Base-by-base conservation (phyloP, 495 filamentous ascomycete genomes). In the Monascus purpureus region DNA sequence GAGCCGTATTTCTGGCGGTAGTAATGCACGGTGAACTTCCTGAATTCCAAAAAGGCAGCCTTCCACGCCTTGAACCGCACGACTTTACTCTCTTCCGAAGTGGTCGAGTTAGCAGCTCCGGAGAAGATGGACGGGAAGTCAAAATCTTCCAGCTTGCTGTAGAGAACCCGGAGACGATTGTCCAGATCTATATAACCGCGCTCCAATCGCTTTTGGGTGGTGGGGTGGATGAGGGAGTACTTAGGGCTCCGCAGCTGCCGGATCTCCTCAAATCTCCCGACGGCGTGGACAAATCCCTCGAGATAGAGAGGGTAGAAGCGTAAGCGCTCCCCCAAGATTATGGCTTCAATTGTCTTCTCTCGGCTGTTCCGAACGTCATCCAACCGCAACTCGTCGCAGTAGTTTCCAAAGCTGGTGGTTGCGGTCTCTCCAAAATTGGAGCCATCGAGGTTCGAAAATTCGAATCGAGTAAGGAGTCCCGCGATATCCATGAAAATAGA, bases 211-310 rank as follows among this genome's bases (percentile, higher is more conserved):
- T 82, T 80, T 23, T 73, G 72, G 0, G 87, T 94, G 29, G 67
- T 63, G 3, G 63, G 52, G 18, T 73, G 77, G 27, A 97, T 75
- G 25, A 80, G 56, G 13, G 64, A 53, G 41, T 69, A 82, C 24
- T 86, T 73, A 1, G 76, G 70, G 39, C 72, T 78, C 13, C 73
- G 66, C 23, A 87, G 53, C 14, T 72, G 66, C 26, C 73, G 63
- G 25, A 96, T 58, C 24, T 75, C 72, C 6, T 82, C 75, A 44
- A 86, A 80, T 50, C 90, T 90, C 16, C 90, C 90, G 9, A 82
- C 85, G n/a, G 76, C 83, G 52, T 97, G 90, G 6, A 86, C 67
- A 43, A 93, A 97, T 4, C 79, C 86, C 46, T 95, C 86, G 36
- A 82, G 79, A 46, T 90, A 97, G 8, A 97, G 68, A 11, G 71